A percentile compares a stretch with the other conserved stretches of the same genome.
phyloP scores from a whole-genome alignment of 2,329 filamentous ascomycete species.

The Lecanoromycetidae sp. region DNA sequence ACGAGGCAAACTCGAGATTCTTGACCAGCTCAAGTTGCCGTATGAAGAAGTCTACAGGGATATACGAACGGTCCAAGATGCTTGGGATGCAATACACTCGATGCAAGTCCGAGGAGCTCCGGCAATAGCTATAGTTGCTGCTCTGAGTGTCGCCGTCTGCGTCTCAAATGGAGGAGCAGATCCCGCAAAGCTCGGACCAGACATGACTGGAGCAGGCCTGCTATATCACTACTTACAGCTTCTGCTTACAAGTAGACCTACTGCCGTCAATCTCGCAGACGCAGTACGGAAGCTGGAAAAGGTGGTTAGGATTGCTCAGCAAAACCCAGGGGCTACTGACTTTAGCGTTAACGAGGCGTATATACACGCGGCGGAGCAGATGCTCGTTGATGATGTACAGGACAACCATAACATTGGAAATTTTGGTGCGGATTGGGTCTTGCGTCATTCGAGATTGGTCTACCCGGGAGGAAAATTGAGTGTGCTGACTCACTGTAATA shows the following conservation, averaged over 20 bases:
- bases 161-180: constrained; percentile 40
- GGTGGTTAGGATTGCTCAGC: constrained; percentile 40
- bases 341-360: constrained; percentile 54
- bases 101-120: constrained; percentile 65
- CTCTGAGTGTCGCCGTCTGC: constrained; percentile 77
- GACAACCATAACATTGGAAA: constrained; percentile 81
- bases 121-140: constrained; percentile 95
- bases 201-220: constrained; percentile 30
- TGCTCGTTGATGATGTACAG: constrained; percentile 72
- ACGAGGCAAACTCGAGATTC: constrained; percentile 44
- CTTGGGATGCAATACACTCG: constrained; percentile 53
- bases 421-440: constrained; percentile 73
- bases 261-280: constrained; percentile 88
- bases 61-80: constrained; percentile 44
- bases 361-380: constrained; percentile 68
- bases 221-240: constrained; percentile 72
- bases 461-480: constrained; percentile 49
- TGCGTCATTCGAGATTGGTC: constrained; percentile 41
- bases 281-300: constrained; percentile 69
- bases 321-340: constrained; percentile 25
- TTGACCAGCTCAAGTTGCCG: constrained; percentile 52
- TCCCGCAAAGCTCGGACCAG: constrained; percentile 3
- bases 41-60: constrained; percentile 46
- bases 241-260: constrained; percentile 77
- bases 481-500: constrained; percentile 97